phyloP scores from a whole-genome alignment of 2,329 filamentous ascomycete species.

The Lanzia echinophila region DNA sequence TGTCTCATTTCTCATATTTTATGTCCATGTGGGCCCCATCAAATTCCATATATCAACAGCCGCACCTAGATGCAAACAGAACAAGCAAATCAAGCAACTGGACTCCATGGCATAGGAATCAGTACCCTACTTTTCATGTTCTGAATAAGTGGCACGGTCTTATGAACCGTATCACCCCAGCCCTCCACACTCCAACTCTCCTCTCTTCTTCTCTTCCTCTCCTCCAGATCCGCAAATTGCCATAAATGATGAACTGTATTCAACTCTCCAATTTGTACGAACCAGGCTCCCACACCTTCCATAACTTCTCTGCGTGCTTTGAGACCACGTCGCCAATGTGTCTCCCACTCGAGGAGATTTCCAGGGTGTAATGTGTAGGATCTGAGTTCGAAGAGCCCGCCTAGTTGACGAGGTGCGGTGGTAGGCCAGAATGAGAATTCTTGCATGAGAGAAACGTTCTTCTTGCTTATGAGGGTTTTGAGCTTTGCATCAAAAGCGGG shows the following conservation, averaged over 20 bases:
- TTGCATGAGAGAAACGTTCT: constrained; percentile 91
- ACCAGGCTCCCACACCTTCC: constrained; percentile 98
- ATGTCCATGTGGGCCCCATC: too few relatives aligned
- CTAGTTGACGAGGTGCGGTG: constrained; percentile 78
- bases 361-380: constrained; percentile 96
- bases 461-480: constrained; percentile 75
- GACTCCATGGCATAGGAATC: constrained; percentile 94
- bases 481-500: constrained; percentile 77
- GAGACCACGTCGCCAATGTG: constrained; percentile 89
- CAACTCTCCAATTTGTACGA: constrained; percentile 93
- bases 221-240: constrained; percentile 96
- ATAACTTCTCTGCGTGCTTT: constrained; percentile 91
- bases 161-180: constrained; percentile 96
- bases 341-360: constrained; percentile 97
- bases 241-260: constrained; percentile 98
- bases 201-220: constrained; percentile 82
- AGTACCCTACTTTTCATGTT: constrained; percentile 91
- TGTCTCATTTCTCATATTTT: too few relatives aligned
- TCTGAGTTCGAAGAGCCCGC: constrained; percentile 89
- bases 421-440: constrained; percentile 99
- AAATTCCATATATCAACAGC: too few relatives aligned
- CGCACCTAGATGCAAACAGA: too few relatives aligned
- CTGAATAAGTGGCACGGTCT: constrained; percentile 95
- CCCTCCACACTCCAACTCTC: constrained; percentile 93
- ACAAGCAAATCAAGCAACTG: constrained; percentile 49